phyloP scores from a whole-genome alignment of 2,329 filamentous ascomycete genomes.

The Rutstroemia sp. region DNA sequence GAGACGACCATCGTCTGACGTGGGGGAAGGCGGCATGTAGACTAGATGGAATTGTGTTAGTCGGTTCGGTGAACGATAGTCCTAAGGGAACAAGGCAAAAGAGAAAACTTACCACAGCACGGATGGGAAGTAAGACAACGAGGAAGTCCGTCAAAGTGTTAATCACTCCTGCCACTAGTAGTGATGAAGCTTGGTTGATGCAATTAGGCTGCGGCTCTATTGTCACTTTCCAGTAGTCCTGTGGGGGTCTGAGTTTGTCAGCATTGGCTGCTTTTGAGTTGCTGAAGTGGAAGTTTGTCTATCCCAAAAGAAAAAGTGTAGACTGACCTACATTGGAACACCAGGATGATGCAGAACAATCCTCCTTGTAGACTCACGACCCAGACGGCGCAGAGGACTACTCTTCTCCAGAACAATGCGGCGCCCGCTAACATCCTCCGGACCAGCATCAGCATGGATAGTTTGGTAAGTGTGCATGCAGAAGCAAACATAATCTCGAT shows the following conservation, averaged over 20 bases:
- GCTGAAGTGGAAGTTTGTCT: not conserved
- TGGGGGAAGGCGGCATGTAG: conserved; percentile 37
- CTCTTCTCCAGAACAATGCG: conserved; percentile 19
- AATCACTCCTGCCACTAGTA: conserved; percentile 47
- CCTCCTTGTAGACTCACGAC: conserved; percentile 19
- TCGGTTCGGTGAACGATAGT: not conserved
- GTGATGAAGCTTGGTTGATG: conserved; percentile 42
- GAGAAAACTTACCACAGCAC: conserved; percentile 12
- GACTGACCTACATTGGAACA: conserved; percentile 24
- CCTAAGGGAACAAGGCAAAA: not conserved
- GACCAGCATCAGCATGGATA: conserved; percentile 32
- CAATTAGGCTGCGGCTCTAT: conserved; percentile 31
- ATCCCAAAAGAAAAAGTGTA: not conserved
- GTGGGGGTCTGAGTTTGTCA: conserved; percentile 27
- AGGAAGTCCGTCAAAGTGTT: conserved; percentile 54
- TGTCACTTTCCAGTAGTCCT: conserved; percentile 34
- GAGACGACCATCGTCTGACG: conserved; percentile 40
- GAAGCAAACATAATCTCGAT: conserved; percentile 34
- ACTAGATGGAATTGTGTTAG: conserved; percentile 22
- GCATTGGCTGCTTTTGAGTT: not conserved
- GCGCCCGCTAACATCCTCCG: conserved; percentile 18
- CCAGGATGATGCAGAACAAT: conserved; percentile 20
- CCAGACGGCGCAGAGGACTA: conserved; percentile 15
- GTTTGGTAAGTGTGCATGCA: conserved; percentile 31
- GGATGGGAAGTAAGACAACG: conserved; percentile 44